Percentiles rank a stretch among this genome's conserved stretches.
phyloP scores from a whole-genome alignment of 805 yeast species.

The Clavispora fructus region DNA sequence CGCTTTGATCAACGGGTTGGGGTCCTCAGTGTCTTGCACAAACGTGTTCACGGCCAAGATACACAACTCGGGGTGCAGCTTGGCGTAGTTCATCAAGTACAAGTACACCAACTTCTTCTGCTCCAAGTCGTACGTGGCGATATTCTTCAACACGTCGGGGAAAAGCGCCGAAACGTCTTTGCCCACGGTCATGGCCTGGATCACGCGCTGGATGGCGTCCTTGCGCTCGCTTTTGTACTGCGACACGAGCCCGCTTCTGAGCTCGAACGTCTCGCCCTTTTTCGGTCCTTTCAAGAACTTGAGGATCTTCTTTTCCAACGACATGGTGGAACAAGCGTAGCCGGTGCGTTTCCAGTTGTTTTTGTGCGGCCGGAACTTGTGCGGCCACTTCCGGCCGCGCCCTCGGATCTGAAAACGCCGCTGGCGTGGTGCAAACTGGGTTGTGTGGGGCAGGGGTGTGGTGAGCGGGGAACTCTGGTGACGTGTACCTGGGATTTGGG shows the following conservation, averaged over 20 bases:
- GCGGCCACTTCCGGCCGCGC: conserved; percentile 1
- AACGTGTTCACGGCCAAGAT: conserved; percentile 96
- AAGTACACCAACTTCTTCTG: conserved; percentile 94
- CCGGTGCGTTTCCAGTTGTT: background rate
- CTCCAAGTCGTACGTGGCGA: conserved; percentile 93
- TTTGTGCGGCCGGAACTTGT: background rate
- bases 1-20: conserved; percentile 92
- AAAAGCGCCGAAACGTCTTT: conserved; percentile 92
- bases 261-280: conserved; percentile 81
- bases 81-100: conserved; percentile 95
- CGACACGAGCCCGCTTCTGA: conserved; percentile 84
- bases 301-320: conserved; percentile 40
- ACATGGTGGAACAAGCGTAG: conserved; percentile 17
- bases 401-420: background rate
- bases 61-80: conserved; percentile 91
- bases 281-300: conserved; percentile 40
- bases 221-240: conserved; percentile 93
- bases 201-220: conserved; percentile 94
- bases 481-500: no score
- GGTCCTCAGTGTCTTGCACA: conserved; percentile 91
- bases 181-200: conserved; percentile 97
- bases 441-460: no score
- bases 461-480: no score
- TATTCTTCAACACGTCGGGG: conserved; percentile 93
- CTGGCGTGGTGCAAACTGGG: no score